These are phyloP conservation scores for Hysterium pulicare DNA, from an alignment of 2,329 filamentous ascomycete genomes.

Conservation along the genomic window DNA sequence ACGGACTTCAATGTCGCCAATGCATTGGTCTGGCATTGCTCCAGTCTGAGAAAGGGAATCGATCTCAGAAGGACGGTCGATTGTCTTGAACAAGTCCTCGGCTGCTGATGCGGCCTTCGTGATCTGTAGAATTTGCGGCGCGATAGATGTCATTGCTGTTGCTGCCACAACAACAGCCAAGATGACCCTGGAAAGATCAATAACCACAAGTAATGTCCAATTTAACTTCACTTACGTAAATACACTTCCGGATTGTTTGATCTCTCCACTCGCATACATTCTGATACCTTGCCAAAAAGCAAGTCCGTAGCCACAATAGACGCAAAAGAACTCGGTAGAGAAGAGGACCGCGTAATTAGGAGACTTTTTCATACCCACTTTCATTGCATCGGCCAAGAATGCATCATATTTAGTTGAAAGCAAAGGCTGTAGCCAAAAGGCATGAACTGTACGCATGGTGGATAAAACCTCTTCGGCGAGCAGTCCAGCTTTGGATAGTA, in stretches of 20 bases:
- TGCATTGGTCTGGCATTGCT: conserved; percentile 16
- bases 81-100: conserved; percentile 27
- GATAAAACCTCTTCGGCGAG: conserved; percentile 52
- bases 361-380: conserved; percentile 45
- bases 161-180: conserved; percentile 31
- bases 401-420: conserved; percentile 44
- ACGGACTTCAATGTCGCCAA: conserved; percentile 13
- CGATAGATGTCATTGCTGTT: conserved; percentile 4
- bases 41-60: conserved; percentile 16
- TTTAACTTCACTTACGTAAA: conserved; percentile 24
- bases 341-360: conserved; percentile 43
- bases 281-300: conserved; percentile 38
- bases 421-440: conserved; percentile 43
- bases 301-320: conserved; percentile 38
- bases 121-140: conserved; percentile 11
- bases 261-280: conserved; percentile 31
- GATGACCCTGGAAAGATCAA: conserved; percentile 22
- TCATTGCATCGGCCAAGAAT: conserved; percentile 41
- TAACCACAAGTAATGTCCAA: conserved; percentile 2
- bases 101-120: conserved; percentile 32
- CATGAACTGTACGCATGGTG: conserved; percentile 49
- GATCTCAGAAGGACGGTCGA: conserved; percentile 6
- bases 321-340: conserved; percentile 42
- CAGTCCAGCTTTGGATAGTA: conserved; percentile 45
- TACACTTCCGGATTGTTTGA: conserved; percentile 30